Base-by-base conservation (phyloP, 2,329 filamentous ascomycete genomes). In the Ambrosiella cleistominuta region DNA sequence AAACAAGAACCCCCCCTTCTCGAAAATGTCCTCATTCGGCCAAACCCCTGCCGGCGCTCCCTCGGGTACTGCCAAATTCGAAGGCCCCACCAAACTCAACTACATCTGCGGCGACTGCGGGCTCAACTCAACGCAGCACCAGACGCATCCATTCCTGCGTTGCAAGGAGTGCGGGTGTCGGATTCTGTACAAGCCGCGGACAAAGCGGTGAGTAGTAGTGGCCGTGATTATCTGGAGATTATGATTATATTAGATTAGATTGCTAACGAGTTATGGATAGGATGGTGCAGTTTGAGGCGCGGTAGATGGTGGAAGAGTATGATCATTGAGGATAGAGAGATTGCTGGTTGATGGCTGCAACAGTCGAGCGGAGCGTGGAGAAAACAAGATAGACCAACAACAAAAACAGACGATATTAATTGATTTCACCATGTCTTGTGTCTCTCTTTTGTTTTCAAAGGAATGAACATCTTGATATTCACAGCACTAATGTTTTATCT, bases 211-310 rank as follows among this genome's bases (percentile, higher is more conserved):
- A 71, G 85, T 73, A 61, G 1, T 51, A 12, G 12, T 39, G 15
- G 8, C 11, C 50, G 36, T 27, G 19, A 35, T 4, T 36, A 15
- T 37, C 8, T 38, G 42, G 37, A 7, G 7, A 7, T 36, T n/a
- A 17, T 15, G 7, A 9, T 17, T 56, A 3, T 12, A 19, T 40
- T 37, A 13, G 15, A 15, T 35, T 36, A 37, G 19, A 37, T 15
- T 50, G 3, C 40, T 57, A 53, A 52, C 52, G 37, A 64, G 68
- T 58, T 68, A 58, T 19, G 19, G 57, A 15, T 60, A 95, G 91
- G 68, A 96, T 97, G 90, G 90, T 97, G 56, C 93, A 98, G 73
- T 97, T 98, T 67, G 90, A 98, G 76, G 93, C 93, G 56, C 81
- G 91, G 72, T 97, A 62, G 62, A 52, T 13, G 62, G 59, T 42